phyloP scores from a whole-genome alignment of 192 early-diverging fungal species.

The Coemansia javaensis region DNA sequence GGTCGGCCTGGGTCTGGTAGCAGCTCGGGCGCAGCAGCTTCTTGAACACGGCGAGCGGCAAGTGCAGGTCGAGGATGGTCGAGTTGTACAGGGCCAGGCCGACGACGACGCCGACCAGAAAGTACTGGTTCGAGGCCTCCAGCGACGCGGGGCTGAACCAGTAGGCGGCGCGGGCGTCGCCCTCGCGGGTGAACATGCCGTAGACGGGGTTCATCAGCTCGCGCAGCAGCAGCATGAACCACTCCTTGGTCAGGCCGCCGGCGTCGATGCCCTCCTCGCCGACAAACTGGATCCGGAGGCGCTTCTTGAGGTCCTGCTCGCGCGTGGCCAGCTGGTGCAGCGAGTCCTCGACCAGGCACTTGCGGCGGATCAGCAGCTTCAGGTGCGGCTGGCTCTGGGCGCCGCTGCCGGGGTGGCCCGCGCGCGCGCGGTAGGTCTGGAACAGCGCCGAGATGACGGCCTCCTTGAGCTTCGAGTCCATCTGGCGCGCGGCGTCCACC shows the following conservation, averaged over 20 bases:
- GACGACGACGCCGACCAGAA: conserved; percentile 84
- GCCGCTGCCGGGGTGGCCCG: not conserved
- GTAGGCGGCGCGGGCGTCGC: conserved; percentile 32
- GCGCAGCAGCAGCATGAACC: conserved; percentile 89
- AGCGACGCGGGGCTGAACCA: conserved; percentile 78
- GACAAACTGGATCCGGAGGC: conserved; percentile 84
- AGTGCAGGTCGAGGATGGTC: conserved; percentile 83
- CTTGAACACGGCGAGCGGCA: conserved; percentile 80
- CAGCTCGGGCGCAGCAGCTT: conserved; percentile 62
- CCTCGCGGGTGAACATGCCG: conserved; percentile 77
- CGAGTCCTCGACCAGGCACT: conserved; percentile 70
- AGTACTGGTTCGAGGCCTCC: conserved; percentile 78
- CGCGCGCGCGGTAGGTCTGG: conserved; percentile 24
- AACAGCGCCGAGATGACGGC: conserved; percentile 59
- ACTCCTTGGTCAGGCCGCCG: conserved; percentile 95
- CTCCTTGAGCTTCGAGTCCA: conserved; percentile 68
- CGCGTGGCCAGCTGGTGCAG: conserved; percentile 68
- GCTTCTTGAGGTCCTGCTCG: conserved; percentile 84
- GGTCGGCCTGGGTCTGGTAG: conserved; percentile 19
- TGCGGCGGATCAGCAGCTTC: conserved; percentile 57
- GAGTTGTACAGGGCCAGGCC: conserved; percentile 93
- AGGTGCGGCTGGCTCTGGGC: conserved; percentile 53
- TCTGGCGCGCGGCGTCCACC: conserved; percentile 68
- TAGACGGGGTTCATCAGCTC: conserved; percentile 91
- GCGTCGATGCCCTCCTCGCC: conserved; percentile 95